Conservation (phyloP, 2,329 filamentous ascomycete species). For the Thelonectria blattea region DNA sequence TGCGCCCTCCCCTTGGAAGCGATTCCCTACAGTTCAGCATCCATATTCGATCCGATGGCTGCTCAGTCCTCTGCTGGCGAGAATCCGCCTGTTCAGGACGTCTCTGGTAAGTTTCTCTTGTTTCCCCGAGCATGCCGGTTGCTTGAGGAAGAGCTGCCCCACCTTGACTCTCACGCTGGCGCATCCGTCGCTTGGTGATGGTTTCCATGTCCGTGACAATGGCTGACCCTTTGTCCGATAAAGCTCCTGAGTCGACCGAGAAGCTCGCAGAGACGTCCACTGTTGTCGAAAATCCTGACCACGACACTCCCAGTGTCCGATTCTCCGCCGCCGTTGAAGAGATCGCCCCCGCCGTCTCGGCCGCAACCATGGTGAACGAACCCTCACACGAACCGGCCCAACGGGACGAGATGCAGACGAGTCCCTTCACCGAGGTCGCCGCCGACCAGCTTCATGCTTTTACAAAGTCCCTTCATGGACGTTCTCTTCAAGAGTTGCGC, state of each 20-base stretch:
- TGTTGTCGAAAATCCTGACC: constrained; percentile 14
- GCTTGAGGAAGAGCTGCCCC: constrained; percentile 30
- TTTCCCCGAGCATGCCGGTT: constrained; percentile 33
- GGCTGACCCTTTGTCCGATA: constrained; percentile 23
- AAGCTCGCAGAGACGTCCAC: constrained; percentile 18
- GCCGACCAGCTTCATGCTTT: constrained; percentile 73
- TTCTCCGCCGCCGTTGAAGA: constrained; percentile 76
- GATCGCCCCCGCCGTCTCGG: constrained; percentile 59
- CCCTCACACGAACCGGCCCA: constrained; percentile 31
- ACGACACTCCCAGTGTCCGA: constrained; percentile 61
- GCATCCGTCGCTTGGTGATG: constrained; percentile 18
- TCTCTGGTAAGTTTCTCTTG: constrained; percentile 34
- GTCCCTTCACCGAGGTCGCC: constrained; percentile 51
- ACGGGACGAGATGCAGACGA: constrained; percentile 24
- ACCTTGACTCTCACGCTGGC: constrained; percentile 30
- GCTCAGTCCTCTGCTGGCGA: constrained; percentile 28
- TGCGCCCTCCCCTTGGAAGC: constrained; percentile 21
- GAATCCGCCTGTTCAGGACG: constrained; percentile 27
- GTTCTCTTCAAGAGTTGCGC: constrained; percentile 79
- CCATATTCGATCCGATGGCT: constrained; percentile 28
- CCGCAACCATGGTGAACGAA: constrained; percentile 37
- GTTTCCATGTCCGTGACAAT: constrained; percentile 25
- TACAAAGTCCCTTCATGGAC: constrained; percentile 73
- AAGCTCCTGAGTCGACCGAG: constrained; percentile 22
- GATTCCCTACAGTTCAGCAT: constrained; percentile 21